Evolutionary conservation across 805 yeast genomes (phyloP).

Genomic region (Maudiozyma barnettii): DNA sequence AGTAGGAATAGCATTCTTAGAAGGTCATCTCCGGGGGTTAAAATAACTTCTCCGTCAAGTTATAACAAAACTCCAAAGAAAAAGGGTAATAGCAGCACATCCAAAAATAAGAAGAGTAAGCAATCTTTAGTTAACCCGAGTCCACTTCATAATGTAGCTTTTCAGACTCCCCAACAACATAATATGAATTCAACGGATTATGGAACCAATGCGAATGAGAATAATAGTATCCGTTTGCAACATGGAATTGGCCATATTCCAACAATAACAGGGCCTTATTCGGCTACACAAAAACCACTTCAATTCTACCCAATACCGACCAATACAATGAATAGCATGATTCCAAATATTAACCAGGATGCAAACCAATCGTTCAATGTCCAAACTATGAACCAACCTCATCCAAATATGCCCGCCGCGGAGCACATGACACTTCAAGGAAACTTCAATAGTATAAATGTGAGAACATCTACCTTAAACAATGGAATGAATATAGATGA

Average conservation of each 20-base stretch:
- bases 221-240: neutral
- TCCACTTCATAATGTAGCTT: slow-evolving; percentile 26
- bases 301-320: slow-evolving; percentile 27
- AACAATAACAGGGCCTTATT: slow-evolving; percentile 5
- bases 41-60: slow-evolving; percentile 28
- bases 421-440: too few species aligned
- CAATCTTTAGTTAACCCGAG: slow-evolving; percentile 18
- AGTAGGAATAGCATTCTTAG: slow-evolving; percentile 28
- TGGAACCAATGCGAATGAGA: neutral
- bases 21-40: slow-evolving; percentile 25
- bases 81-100: slow-evolving; percentile 7
- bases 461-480: neutral
- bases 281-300: slow-evolving; percentile 27
- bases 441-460: too few species aligned
- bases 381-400: neutral
- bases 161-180: slow-evolving; percentile 27
- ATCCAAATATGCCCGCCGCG: too few species aligned
- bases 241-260: neutral
- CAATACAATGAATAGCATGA: slow-evolving; percentile 1
- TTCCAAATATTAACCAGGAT: neutral
- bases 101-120: slow-evolving; percentile 6
- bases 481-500: neutral
- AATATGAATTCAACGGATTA: slow-evolving; percentile 1
- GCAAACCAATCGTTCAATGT: neutral
- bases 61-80: slow-evolving; percentile 29